phyloP scores from a whole-genome alignment of 768 basidiomycete genomes.

The Termitomyces sp. region DNA sequence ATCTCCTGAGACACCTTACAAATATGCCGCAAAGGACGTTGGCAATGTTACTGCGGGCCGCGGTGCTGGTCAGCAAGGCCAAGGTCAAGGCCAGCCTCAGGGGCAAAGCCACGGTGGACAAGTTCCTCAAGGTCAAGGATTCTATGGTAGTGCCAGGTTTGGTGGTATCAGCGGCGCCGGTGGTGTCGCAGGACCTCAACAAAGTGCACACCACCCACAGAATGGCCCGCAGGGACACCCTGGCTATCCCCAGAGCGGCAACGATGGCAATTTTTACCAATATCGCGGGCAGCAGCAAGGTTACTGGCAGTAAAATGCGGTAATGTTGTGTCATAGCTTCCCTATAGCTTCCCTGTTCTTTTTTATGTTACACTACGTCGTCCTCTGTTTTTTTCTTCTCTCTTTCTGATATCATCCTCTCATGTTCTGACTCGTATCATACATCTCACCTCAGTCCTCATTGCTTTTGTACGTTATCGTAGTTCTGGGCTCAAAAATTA shows the following conservation, averaged over 20 bases:
- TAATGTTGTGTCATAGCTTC: slow-evolving; percentile 5
- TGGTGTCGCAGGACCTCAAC: slow-evolving; percentile 35
- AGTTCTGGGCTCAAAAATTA: slow-evolving; percentile 10
- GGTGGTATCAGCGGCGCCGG: slow-evolving; percentile 31
- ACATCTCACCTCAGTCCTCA: slow-evolving; percentile 16
- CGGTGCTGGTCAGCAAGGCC: slow-evolving; percentile 36
- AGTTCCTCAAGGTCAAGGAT: slow-evolving; percentile 46
- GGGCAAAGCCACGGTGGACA: slow-evolving; percentile 44
- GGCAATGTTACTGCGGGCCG: slow-evolving; percentile 42
- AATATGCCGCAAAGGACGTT: slow-evolving; percentile 68
- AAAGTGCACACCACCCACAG: slow-evolving; percentile 36
- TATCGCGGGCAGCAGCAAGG: slow-evolving; percentile 65
- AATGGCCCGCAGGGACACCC: slow-evolving; percentile 51
- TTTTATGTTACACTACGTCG: slow-evolving; percentile 6
- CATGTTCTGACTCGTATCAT: slow-evolving; percentile 16
- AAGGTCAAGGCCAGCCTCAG: slow-evolving; percentile 46
- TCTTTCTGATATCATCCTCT: slow-evolving; percentile 11
- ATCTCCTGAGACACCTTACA: slow-evolving; percentile 72
- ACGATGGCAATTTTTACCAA: slow-evolving; percentile 65
- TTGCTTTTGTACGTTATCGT: slow-evolving; percentile 17
- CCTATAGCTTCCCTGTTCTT: slow-evolving; percentile 8
- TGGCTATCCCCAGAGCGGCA: slow-evolving; percentile 59
- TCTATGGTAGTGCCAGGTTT: slow-evolving; percentile 44
- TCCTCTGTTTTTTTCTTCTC: slow-evolving; percentile 8
- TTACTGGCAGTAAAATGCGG: slow-evolving; percentile 49